These are phyloP conservation scores for Phialocephala subalpina DNA, from an alignment of 2,329 filamentous ascomycete genomes.

Conservation along the genomic window DNA sequence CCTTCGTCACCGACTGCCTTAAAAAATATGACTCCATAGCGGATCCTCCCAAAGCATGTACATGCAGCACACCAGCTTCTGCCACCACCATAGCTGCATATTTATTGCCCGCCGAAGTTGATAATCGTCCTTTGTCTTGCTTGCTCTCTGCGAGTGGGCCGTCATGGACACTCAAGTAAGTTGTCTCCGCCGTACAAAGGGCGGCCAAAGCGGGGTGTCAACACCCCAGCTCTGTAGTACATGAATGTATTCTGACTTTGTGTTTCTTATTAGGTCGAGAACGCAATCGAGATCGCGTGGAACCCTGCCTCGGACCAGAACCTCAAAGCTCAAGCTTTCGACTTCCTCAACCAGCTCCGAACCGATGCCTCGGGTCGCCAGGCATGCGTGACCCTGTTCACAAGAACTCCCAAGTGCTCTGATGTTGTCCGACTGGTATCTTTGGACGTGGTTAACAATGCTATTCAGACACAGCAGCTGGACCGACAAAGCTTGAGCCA, in stretches of 20 bases:
- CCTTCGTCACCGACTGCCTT: slow-evolving; percentile 23
- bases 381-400: slow-evolving; percentile 86
- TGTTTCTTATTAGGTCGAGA: slow-evolving; percentile 76
- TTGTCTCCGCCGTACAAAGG: slow-evolving; percentile 27
- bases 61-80: slow-evolving; percentile 35
- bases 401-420: slow-evolving; percentile 74
- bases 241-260: slow-evolving; percentile 26
- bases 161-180: slow-evolving; percentile 45
- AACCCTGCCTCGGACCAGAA: slow-evolving; percentile 78
- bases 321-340: slow-evolving; percentile 83
- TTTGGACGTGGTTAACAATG: slow-evolving; percentile 92
- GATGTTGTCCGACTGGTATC: slow-evolving; percentile 90
- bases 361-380: slow-evolving; percentile 89
- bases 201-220: slow-evolving; percentile 18
- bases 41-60: slow-evolving; percentile 37
- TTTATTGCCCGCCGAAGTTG: slow-evolving; percentile 1
- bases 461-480: slow-evolving; percentile 80
- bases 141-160: slow-evolving; percentile 24
- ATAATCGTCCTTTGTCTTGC: neutral
- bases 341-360: slow-evolving; percentile 81
- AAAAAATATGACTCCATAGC: slow-evolving; percentile 41
- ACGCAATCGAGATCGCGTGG: slow-evolving; percentile 94
- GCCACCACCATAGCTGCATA: slow-evolving; percentile 35
- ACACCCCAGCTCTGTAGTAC: neutral
- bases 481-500: slow-evolving; percentile 75